Conservation (phyloP, 768 basidiomycete species). For the Collybia sp. region DNA sequence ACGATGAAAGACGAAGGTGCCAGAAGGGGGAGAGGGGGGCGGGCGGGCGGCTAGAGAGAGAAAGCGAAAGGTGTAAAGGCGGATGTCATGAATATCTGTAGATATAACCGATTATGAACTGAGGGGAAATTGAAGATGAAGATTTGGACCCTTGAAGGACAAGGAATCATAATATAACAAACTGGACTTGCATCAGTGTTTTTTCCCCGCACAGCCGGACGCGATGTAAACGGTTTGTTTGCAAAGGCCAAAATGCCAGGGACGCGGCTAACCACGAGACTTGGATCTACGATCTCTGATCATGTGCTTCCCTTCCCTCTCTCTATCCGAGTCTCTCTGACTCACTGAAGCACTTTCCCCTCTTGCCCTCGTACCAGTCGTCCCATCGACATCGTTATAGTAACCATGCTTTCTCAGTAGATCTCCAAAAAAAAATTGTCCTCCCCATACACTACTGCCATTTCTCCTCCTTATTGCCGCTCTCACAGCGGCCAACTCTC, state of each 20-base stretch:
- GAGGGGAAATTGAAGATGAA: slow-evolving; percentile 12
- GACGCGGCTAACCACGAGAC: not conserved
- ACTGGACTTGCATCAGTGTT: slow-evolving; percentile 2
- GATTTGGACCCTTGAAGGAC: slow-evolving; percentile 7
- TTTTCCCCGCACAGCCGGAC: slow-evolving; percentile 7
- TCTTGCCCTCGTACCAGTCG: not conserved
- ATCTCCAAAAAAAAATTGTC: too few relatives aligned
- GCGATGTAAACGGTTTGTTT: slow-evolving; percentile 7
- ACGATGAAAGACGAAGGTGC: slow-evolving; percentile 13
- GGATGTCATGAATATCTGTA: slow-evolving; percentile 14
- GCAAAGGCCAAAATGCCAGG: slow-evolving; percentile 1
- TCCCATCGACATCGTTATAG: too few relatives aligned
- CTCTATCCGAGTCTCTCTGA: slow-evolving; percentile 7
- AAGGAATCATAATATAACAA: slow-evolving; percentile 2
- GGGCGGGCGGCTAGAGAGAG: slow-evolving; percentile 12
- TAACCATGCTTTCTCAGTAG: too few relatives aligned
- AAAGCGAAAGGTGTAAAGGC: slow-evolving; percentile 16
- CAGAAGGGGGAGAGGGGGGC: slow-evolving; percentile 9
- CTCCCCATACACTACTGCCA: too few relatives aligned
- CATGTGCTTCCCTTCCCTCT: not conserved
- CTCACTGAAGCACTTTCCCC: slow-evolving; percentile 3
- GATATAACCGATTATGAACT: not conserved
- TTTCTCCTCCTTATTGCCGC: not conserved
- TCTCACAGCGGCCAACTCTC: not conserved
- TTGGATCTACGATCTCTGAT: not conserved